Base-by-base conservation (phyloP, 805 yeast genomes). In the Saccharomycopsis fodiens region DNA sequence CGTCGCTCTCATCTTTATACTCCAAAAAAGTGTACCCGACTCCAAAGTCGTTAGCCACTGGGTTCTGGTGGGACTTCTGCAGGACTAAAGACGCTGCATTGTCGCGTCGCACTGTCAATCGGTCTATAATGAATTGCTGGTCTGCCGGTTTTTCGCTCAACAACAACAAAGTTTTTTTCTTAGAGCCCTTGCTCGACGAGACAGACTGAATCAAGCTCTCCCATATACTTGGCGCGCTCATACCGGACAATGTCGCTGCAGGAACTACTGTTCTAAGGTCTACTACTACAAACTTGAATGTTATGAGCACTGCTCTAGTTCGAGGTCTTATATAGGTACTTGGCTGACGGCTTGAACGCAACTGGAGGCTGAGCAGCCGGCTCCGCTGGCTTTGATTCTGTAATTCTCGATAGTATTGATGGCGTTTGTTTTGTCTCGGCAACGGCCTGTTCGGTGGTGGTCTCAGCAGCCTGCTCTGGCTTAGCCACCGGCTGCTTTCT, bases 31-130 rank as follows among this genome's bases (percentile, higher is more conserved):
- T 21, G 23, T 38, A 38, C 30, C 41, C 41, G 25, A 38, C 6
- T 16, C 41, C 41, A 38, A 38, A 38, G 8, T 38, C 41, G 30
- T 38, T 38, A 6, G 41, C 41, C 6, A 38, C 3, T 17, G 21
- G 10, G 5, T n/a, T 32, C 5, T 16, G 15, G 4, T 38, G 7
- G 6, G 20, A 34, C 8, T 34, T 34, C 20, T 17, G 20, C 36
- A 7, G 36, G 36, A 15, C 36, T 10, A 34, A 36, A n/a, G 20
- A 36, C 10, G 27, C 6, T 7, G 19, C 17, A 13, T 36, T 19
- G 40, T 36, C 20, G 6, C 15, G 19, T 19, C 7, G 5, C 20
- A 32, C 6, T 16, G 25, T 19, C 13, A 38, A 31, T 16, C 25
- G 30, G 31, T 22, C 25, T 16, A 38, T 23, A 6, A 38, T 13